Conservation (phyloP, 2,329 filamentous ascomycete genomes). For the Aspergillus novoparasiticus region DNA sequence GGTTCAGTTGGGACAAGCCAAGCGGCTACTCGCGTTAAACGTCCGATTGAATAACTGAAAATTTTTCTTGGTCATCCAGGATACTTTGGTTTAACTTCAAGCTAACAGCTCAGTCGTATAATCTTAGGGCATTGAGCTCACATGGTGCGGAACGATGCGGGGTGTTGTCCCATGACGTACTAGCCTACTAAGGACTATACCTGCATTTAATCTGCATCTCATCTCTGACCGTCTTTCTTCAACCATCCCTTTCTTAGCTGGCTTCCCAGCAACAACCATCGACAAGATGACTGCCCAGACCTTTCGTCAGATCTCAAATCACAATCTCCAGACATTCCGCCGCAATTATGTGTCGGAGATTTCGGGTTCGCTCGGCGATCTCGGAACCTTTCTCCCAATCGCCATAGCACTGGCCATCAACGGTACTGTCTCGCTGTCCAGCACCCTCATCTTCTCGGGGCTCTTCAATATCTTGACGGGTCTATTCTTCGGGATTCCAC, state of each 20-base stretch:
- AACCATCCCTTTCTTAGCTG: not conserved
- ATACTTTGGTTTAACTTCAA: not conserved
- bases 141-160: not conserved
- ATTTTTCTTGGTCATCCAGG: not conserved
- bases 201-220: not conserved
- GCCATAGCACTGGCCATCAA: conserved; percentile 82
- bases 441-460: conserved; percentile 86
- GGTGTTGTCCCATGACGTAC: not conserved
- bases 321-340: conserved; percentile 61
- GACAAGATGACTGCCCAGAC: conserved; percentile 27
- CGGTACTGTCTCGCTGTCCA: conserved; percentile 75
- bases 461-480: conserved; percentile 85
- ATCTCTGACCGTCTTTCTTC: not conserved
- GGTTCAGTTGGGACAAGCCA: not conserved
- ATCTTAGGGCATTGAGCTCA: not conserved
- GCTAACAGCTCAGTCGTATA: not conserved
- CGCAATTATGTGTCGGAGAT: conserved; percentile 70
- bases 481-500: conserved; percentile 78
- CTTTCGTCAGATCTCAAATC: conserved; percentile 31
- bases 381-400: conserved; percentile 86
- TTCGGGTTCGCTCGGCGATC: conserved; percentile 83
- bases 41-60: not conserved
- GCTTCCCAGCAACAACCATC: not conserved
- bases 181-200: not conserved
- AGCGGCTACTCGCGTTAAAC: not conserved